A percentile compares a stretch with the other conserved stretches of the same genome.
phyloP scores from a whole-genome alignment of 1,284 basidiomycete genomes.

The Puccinia polysora region DNA sequence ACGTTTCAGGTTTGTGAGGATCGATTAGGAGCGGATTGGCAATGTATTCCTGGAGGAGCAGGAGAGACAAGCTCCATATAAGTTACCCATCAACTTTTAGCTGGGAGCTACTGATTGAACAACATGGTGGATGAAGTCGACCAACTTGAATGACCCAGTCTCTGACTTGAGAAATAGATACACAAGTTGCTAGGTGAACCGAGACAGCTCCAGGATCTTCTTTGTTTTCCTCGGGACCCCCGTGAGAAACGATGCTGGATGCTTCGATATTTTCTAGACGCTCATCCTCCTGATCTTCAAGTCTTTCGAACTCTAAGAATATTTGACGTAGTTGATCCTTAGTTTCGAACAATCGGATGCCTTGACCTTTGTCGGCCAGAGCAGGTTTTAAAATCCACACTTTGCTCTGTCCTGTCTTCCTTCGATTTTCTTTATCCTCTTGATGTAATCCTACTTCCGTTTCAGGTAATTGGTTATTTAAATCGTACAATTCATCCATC shows the following conservation, averaged over 20 bases:
- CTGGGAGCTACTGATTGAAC: neutral
- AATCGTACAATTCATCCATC: slow-evolving; percentile 86
- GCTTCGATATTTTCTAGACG: slow-evolving; percentile 52
- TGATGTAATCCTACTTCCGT: slow-evolving; percentile 48
- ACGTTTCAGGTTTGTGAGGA: neutral
- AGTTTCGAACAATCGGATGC: slow-evolving; percentile 82
- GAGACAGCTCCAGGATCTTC: too few species aligned
- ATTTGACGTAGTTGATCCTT: slow-evolving; percentile 70
- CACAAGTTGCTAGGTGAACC: neutral
- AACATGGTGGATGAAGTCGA: slow-evolving; percentile 54
- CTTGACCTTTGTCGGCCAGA: slow-evolving; percentile 93
- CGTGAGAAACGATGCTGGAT: neutral
- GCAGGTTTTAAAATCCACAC: slow-evolving; percentile 96
- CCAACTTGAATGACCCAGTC: slow-evolving; percentile 98
- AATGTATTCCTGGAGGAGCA: slow-evolving; percentile 68
- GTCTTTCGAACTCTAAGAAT: slow-evolving; percentile 76
- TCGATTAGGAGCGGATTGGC: slow-evolving; percentile 66
- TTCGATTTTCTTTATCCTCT: too few species aligned
- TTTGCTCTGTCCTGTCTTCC: too few species aligned
- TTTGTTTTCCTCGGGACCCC: neutral
- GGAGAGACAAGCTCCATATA: neutral
- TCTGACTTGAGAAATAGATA: slow-evolving; percentile 67
- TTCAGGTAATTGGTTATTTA: slow-evolving; percentile 61
- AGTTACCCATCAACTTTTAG: neutral
- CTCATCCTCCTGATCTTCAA: slow-evolving; percentile 54